Evolutionary conservation across 345 rosid genomes (phyloP).

Genomic region (Eucalyptus cloeziana): DNA sequence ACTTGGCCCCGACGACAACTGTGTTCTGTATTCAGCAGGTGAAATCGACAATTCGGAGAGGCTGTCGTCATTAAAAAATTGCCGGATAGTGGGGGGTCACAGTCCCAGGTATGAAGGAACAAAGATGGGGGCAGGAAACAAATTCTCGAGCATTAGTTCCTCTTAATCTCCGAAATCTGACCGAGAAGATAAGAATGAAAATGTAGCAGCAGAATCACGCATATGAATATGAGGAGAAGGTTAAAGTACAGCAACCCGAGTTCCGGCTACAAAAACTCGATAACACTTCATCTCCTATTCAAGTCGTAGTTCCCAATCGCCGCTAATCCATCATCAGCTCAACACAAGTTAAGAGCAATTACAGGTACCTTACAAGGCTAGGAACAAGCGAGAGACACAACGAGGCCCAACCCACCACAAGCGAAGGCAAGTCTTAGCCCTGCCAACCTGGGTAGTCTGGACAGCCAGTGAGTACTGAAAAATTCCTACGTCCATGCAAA

Average conservation of each 20-base stretch:
- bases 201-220: not conserved
- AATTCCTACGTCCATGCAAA: not conserved
- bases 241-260: not conserved
- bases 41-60: not conserved
- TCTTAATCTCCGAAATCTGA: not conserved
- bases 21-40: not conserved
- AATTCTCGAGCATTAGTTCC: not conserved
- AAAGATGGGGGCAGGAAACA: not conserved
- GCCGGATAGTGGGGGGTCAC: not conserved
- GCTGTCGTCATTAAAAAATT: not conserved
- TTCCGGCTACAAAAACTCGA: not conserved
- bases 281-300: not conserved
- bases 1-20: not conserved
- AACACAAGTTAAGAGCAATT: not conserved
- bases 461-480: not conserved
- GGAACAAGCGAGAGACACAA: not conserved
- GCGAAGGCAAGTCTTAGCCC: not conserved
- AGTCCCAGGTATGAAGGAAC: not conserved
- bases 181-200: not conserved
- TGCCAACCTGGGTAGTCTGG: conserved; percentile 13
- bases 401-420: conserved; percentile 1
- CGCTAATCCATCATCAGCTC: not conserved
- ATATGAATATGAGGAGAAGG: not conserved
- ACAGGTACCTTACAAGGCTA: not conserved
- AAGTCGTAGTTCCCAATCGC: not conserved